phyloP scores from a whole-genome alignment of 2,329 filamentous ascomycete species.

The Colletotrichum sp. region DNA sequence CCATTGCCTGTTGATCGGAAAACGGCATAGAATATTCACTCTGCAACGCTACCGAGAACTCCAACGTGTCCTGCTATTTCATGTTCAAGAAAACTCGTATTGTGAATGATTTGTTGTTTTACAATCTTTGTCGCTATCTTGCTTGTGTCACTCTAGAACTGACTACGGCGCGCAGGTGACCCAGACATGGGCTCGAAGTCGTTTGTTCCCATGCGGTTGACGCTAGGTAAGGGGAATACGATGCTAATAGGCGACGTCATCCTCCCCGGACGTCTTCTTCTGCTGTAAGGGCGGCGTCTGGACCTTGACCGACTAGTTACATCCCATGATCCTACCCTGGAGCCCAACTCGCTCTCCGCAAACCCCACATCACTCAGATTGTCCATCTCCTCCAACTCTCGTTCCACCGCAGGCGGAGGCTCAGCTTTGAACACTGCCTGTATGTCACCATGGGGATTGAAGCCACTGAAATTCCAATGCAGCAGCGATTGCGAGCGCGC shows the following conservation, averaged over 20 bases:
- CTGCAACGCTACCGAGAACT: neutral
- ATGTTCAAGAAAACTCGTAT: neutral
- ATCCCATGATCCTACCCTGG: neutral
- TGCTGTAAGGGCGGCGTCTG: neutral
- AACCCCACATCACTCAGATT: conserved; percentile 18
- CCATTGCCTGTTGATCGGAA: neutral
- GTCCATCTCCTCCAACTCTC: conserved; percentile 30
- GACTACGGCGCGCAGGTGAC: neutral
- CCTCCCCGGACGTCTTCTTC: neutral
- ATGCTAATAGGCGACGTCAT: conserved; percentile 17
- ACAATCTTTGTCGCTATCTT: neutral
- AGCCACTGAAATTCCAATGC: conserved; percentile 30
- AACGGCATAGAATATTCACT: neutral
- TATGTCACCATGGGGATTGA: conserved; percentile 62
- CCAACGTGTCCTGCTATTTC: neutral
- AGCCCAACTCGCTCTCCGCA: conserved; percentile 7
- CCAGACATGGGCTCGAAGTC: conserved; percentile 12
- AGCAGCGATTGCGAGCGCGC: conserved; percentile 20
- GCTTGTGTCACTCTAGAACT: neutral
- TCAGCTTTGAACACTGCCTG: conserved; percentile 65
- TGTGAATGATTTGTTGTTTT: neutral
- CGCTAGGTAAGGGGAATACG: conserved; percentile 14
- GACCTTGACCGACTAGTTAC: neutral
- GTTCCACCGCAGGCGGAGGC: conserved; percentile 48
- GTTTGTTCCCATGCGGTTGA: neutral